These are phyloP conservation scores for Penicillium sp. DNA, from an alignment of 2,329 filamentous ascomycete genomes.

Conservation along the genomic window DNA sequence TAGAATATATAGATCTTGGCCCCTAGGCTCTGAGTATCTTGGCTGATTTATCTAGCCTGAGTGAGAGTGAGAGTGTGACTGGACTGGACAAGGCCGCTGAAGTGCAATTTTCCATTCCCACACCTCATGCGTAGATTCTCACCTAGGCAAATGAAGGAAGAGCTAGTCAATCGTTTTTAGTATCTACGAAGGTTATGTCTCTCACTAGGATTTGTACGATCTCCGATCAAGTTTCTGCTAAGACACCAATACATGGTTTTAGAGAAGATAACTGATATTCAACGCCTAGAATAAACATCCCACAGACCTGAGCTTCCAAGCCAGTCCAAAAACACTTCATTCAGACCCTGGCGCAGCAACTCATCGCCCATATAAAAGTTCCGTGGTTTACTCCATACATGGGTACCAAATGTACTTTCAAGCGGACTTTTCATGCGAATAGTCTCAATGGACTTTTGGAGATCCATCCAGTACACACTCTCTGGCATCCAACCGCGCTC, in stretches of 20 bases:
- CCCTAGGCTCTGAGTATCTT: too few relatives aligned
- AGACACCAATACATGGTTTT: not conserved
- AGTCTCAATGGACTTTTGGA: slow-evolving; percentile 9
- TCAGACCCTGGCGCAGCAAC: slow-evolving; percentile 15
- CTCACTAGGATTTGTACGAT: not conserved
- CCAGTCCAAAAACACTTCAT: slow-evolving; percentile 15
- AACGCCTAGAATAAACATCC: slow-evolving; percentile 4
- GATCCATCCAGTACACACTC: slow-evolving; percentile 13
- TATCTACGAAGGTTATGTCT: too few relatives aligned
- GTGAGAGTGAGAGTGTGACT: too few relatives aligned
- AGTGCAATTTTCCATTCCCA: too few relatives aligned
- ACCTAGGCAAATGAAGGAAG: too few relatives aligned
- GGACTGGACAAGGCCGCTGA: too few relatives aligned
- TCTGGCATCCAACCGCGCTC: slow-evolving; percentile 9
- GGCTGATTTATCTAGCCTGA: too few relatives aligned
- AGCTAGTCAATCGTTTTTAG: too few relatives aligned
- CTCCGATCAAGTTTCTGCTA: not conserved
- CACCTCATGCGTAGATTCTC: too few relatives aligned
- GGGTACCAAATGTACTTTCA: slow-evolving; percentile 3
- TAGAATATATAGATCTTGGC: too few relatives aligned
- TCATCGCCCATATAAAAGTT: slow-evolving; percentile 17
- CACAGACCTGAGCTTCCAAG: slow-evolving; percentile 11
- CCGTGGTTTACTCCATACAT: not conserved
- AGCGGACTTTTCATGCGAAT: slow-evolving; percentile 7
- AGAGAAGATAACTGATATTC: not conserved